Conservation (phyloP, 106 monocot species). For the Dendrobium catenatum region DNA sequence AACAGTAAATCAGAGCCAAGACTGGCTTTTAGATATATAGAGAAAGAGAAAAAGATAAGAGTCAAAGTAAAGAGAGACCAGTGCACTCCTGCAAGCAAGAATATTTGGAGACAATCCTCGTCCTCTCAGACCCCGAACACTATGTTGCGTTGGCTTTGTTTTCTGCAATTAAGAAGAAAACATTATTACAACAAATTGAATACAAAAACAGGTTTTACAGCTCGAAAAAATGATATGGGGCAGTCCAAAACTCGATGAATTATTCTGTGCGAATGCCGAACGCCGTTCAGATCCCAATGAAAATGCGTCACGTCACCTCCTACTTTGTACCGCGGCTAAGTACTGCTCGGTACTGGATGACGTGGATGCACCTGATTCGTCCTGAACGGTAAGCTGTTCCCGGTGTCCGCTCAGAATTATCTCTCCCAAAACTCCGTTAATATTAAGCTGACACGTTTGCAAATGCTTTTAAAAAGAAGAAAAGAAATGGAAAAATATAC, state of each 20-base stretch:
- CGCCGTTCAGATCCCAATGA: too few species aligned
- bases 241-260: too few species aligned
- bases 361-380: too few species aligned
- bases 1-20: background rate
- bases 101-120: conserved; percentile 68
- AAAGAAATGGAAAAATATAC: conserved; percentile 21
- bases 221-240: too few species aligned
- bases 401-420: too few species aligned
- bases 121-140: conserved; percentile 50
- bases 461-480: background rate
- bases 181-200: background rate
- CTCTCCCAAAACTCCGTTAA: too few species aligned
- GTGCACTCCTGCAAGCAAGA: conserved; percentile 63
- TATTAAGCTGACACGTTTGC: background rate
- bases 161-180: conserved; percentile 28
- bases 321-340: too few species aligned
- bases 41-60: background rate
- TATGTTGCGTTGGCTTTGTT: conserved; percentile 80
- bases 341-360: too few species aligned
- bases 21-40: background rate
- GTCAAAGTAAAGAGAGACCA: conserved; percentile 19
- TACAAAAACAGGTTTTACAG: background rate
- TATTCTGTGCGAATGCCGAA: too few species aligned
- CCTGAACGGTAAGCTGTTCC: too few species aligned
- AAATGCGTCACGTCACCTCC: too few species aligned